phyloP scores from a whole-genome alignment of 306 rosid species.

The Cyamopsis tetragonoloba region DNA sequence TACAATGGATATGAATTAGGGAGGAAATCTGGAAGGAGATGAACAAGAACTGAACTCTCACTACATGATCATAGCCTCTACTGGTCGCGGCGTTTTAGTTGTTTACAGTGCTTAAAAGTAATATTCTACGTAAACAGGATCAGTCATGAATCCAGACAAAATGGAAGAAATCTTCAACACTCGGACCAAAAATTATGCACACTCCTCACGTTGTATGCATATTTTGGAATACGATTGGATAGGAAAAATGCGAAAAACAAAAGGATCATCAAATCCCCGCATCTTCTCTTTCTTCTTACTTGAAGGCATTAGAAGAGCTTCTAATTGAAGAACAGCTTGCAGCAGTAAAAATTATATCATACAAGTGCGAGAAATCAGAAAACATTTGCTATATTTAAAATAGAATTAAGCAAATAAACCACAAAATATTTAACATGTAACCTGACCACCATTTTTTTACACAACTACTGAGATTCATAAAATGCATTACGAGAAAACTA shows the following conservation, averaged over 20 bases:
- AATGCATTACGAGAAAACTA: slow-evolving; percentile 20
- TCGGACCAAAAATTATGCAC: too few relatives aligned
- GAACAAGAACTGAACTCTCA: too few relatives aligned
- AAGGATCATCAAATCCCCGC: too few relatives aligned
- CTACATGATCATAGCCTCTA: too few relatives aligned
- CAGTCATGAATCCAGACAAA: too few relatives aligned
- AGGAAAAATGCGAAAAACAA: background rate
- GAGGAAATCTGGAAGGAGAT: background rate
- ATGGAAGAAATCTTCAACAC: too few relatives aligned
- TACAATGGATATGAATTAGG: background rate
- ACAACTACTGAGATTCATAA: slow-evolving; percentile 33
- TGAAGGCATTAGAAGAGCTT: background rate
- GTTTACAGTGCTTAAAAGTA: too few relatives aligned
- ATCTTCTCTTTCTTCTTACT: too few relatives aligned
- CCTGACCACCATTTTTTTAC: slow-evolving; percentile 25
- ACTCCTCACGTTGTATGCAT: background rate
- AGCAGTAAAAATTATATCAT: background rate
- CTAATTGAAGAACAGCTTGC: background rate
- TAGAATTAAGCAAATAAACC: slow-evolving; percentile 20
- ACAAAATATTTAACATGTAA: slow-evolving; percentile 23
- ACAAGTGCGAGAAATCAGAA: slow-evolving; percentile 19
- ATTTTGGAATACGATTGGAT: background rate
- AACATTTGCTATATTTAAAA: background rate
- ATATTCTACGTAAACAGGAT: too few relatives aligned
- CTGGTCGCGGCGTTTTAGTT: too few relatives aligned